These are phyloP conservation scores for Taphrina confusa DNA, from an alignment of 1,139 yeast genomes.

Conservation along the genomic window DNA sequence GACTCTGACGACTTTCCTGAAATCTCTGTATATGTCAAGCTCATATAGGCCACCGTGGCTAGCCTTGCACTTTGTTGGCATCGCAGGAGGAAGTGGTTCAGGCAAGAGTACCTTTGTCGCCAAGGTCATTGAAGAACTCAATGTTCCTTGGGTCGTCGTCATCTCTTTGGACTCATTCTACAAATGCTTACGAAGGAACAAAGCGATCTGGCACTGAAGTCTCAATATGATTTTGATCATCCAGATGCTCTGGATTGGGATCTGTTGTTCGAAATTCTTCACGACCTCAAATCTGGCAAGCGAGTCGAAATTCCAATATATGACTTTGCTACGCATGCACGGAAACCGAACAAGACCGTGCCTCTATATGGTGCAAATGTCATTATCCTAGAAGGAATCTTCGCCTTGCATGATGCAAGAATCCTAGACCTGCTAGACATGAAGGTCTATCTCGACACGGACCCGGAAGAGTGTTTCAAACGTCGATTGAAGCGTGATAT, in stretches of 20 bases:
- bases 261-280: slow-evolving; percentile 62
- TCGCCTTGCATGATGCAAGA: slow-evolving; percentile 72
- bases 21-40: neutral
- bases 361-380: slow-evolving; percentile 90
- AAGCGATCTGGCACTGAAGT: slow-evolving; percentile 61
- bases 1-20: too few species aligned
- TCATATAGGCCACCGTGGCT: slow-evolving; percentile 78
- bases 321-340: slow-evolving; percentile 66
- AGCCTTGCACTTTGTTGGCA: slow-evolving; percentile 89
- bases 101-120: slow-evolving; percentile 94
- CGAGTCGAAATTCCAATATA: slow-evolving; percentile 80
- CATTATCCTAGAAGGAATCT: slow-evolving; percentile 86
- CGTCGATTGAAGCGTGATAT: slow-evolving; percentile 85
- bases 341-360: slow-evolving; percentile 63
- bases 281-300: slow-evolving; percentile 57
- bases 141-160: slow-evolving; percentile 91
- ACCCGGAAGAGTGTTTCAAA: slow-evolving; percentile 85
- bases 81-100: slow-evolving; percentile 92
- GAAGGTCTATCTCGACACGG: slow-evolving; percentile 84
- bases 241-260: slow-evolving; percentile 76
- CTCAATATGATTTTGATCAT: slow-evolving; percentile 78
- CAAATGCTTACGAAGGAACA: slow-evolving; percentile 64
- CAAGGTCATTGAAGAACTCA: slow-evolving; percentile 70
- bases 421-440: slow-evolving; percentile 76
- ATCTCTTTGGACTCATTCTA: slow-evolving; percentile 89